phyloP scores from a whole-genome alignment of 2,329 filamentous ascomycete species.

The Nakataea oryzae region DNA sequence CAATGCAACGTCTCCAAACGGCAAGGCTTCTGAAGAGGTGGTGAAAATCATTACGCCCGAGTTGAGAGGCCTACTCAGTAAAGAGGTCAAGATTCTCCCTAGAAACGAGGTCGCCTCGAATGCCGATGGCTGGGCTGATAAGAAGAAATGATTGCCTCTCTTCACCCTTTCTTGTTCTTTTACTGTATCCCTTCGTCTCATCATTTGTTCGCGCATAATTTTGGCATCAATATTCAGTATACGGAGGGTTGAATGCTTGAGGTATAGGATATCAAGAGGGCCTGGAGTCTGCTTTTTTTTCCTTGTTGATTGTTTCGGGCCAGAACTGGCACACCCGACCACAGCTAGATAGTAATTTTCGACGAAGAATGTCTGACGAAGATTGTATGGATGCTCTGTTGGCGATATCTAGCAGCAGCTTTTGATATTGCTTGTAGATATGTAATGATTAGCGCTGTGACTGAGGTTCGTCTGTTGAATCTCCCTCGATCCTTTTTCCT shows the following conservation, averaged over 20 bases:
- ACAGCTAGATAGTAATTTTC: neutral
- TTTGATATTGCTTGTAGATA: neutral
- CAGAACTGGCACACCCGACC: neutral
- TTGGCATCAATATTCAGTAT: neutral
- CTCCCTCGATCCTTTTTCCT: neutral
- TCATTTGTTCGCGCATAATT: too few relatives aligned
- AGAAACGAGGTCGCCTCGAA: constrained; percentile 3
- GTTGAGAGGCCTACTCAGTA: constrained; percentile 40
- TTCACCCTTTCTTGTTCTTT: neutral
- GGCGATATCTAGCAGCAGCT: neutral
- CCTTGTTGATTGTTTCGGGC: neutral
- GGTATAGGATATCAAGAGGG: neutral
- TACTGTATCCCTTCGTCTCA: neutral
- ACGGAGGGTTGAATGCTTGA: neutral
- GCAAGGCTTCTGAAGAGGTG: constrained; percentile 6
- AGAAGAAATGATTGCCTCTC: neutral
- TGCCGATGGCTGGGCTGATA: constrained; percentile 7
- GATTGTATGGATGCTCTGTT: neutral
- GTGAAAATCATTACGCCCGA: constrained; percentile 45
- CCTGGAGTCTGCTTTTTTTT: neutral
- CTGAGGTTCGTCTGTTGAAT: neutral
- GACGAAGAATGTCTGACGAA: too few relatives aligned
- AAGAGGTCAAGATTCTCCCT: constrained; percentile 26
- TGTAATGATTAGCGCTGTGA: neutral
- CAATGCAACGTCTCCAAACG: neutral